Evolutionary conservation across 805 yeast genomes (phyloP).

Genomic region (Hanseniaspora occidentalis): DNA sequence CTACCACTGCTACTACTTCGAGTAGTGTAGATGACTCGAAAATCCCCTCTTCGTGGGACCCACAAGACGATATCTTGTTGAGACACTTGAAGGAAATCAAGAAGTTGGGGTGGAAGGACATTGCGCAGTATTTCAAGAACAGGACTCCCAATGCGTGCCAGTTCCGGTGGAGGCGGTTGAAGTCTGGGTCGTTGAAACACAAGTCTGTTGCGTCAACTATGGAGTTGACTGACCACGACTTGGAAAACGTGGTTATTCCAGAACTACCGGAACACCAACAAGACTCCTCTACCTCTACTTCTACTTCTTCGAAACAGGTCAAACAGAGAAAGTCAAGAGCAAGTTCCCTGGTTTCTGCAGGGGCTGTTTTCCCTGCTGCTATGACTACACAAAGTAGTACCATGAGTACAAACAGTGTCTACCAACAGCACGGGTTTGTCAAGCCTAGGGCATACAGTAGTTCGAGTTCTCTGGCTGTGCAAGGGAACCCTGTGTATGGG

Average conservation of each 20-base stretch:
- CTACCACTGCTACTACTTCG: neutral
- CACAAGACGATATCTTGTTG: constrained; percentile 58
- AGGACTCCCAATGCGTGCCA: constrained; percentile 86
- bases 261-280: neutral
- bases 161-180: constrained; percentile 74
- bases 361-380: neutral
- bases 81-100: constrained; percentile 72
- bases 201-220: constrained; percentile 16
- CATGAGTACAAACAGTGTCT: neutral
- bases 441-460: neutral
- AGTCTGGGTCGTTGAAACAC: constrained; percentile 29
- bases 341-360: neutral
- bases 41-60: constrained; percentile 61
- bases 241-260: constrained; percentile 1
- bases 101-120: constrained; percentile 83
- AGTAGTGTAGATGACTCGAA: constrained; percentile 9
- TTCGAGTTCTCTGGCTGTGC: too few species aligned
- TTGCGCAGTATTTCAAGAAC: constrained; percentile 62
- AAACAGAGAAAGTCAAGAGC: neutral
- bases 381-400: too few species aligned
- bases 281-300: constrained; percentile 1
- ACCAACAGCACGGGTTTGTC: neutral
- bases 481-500: too few species aligned
- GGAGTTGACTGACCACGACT: constrained; percentile 1
- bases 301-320: constrained; percentile 3